A percentile compares a stretch with the other conserved stretches of the same genome.
These are phyloP conservation scores for Gentiana straminea DNA, from an alignment of 257 asterid species.

Conservation along the genomic window DNA sequence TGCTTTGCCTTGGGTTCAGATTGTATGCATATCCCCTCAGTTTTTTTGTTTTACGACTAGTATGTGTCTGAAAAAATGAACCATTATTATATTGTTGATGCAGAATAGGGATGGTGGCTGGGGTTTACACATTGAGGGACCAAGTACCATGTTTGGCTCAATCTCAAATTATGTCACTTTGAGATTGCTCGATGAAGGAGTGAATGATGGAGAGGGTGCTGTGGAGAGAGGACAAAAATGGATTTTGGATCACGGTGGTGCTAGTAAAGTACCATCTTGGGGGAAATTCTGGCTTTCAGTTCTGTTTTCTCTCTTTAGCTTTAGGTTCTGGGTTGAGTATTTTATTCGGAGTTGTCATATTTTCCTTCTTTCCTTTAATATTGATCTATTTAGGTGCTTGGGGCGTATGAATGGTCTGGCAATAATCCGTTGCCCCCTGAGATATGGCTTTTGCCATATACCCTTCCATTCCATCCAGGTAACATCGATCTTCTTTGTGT, in stretches of 20 bases:
- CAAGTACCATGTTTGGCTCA: conserved; percentile 97
- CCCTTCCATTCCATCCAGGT: conserved; percentile 96
- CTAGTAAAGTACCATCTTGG: conserved; percentile 93
- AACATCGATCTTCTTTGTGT: conserved; percentile 3
- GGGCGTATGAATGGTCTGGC: conserved; percentile 96
- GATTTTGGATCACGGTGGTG: conserved; percentile 92
- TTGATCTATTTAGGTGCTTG: conserved; percentile 61
- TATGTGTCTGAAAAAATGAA: conserved; percentile 6
- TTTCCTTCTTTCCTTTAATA: conserved; percentile 8
- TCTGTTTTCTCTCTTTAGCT: conserved; percentile 17
- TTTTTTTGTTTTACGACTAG: conserved; percentile 1
- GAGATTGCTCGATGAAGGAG: conserved; percentile 96
- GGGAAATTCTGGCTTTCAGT: conserved; percentile 99
- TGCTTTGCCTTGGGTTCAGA: neutral
- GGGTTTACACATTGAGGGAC: conserved; percentile 99
- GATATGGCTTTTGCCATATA: conserved; percentile 90
- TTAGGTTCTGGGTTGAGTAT: neutral
- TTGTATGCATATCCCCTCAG: neutral
- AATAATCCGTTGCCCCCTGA: conserved; percentile 99
- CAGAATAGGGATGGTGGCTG: conserved; percentile 98
- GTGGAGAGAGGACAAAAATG: conserved; percentile 92
- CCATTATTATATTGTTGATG: conserved; percentile 17
- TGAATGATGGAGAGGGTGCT: conserved; percentile 81
- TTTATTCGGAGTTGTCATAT: conserved; percentile 1
- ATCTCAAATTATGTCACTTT: conserved; percentile 78